phyloP scores from a whole-genome alignment of 2,329 filamentous ascomycete species.

The Nemania sp. region DNA sequence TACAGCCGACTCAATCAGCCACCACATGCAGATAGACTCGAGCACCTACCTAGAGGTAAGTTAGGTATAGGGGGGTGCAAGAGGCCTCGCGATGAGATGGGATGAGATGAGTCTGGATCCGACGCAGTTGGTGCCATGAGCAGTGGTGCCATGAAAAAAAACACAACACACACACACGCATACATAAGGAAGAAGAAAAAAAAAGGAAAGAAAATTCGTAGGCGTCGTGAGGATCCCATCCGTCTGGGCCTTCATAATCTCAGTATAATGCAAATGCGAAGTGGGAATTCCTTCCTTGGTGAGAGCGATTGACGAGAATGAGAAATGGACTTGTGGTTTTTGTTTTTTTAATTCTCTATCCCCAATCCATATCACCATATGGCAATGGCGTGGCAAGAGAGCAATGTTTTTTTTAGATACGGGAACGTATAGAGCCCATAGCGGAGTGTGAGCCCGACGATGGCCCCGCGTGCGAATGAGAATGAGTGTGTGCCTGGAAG shows the following conservation, averaged over 20 bases:
- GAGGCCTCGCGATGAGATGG: no score
- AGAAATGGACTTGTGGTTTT: no score
- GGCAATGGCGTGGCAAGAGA: constrained; percentile 5
- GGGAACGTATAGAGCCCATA: constrained; percentile 40
- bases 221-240: constrained; percentile 25
- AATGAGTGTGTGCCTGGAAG: constrained; percentile 39
- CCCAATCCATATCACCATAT: not conserved
- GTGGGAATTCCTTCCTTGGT: no score
- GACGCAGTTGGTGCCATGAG: not conserved
- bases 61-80: no score
- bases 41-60: no score
- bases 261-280: constrained; percentile 7
- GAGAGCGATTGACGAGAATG: constrained; percentile 30
- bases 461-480: constrained; percentile 34
- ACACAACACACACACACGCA: no score
- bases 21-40: no score
- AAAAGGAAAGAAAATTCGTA: constrained; percentile 18
- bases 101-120: no score
- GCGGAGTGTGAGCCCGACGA: constrained; percentile 42
- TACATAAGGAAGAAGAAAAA: constrained; percentile 5
- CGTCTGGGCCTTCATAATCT: constrained; percentile 18
- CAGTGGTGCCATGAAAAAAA: not conserved
- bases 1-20: not conserved
- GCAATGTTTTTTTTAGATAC: constrained; percentile 38
- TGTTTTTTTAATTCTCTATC: not conserved